Base-by-base conservation (phyloP, 371 early-diverging fungal genomes). In the Mortierella sp. region DNA sequence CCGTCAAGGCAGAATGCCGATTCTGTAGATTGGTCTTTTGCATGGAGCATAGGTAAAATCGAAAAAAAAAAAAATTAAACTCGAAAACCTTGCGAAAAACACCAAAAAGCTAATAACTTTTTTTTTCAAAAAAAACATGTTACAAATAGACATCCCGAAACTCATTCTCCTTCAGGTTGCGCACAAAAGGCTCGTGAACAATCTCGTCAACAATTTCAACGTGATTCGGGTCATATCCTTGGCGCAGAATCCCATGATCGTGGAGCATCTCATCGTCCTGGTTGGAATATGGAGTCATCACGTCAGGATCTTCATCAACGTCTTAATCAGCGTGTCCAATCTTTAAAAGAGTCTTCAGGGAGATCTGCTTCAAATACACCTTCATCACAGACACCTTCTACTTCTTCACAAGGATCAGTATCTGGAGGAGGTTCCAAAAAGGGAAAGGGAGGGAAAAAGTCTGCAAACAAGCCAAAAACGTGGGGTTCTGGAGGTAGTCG, bases 1-100 rank as follows among this genome's bases (percentile, higher is more conserved):
- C 72, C 15, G 78, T 77, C 49, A 77, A 77, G 22, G 78, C 78
- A 7, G 78, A 77, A 59, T 77, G 78, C 32, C 68, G 69, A n/a
- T 72, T 37, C 23, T 77, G 78, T 35, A 34, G 61, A 8, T 37
- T 49, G 8, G 45, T 68, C 35, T 77, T 66, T 62, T 77, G 78
- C 53, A 77, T 77, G 78, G 78, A 77, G 42, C 78, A 77, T 57
- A 51, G 78, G 78, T 72, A 72, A 59, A 22, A 32, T 13, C 7
- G 47, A 47, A 10, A 28, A 42, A 29, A 17, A 15, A 28, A 29
- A 23, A 6, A 17, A 45, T 4, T 32, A 47, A 15, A 47, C 15
- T 15, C 47, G 4, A 15, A 4, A 4, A 15, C 22, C 15, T 47
- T 22, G 7, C 47, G 15, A 7, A 15, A 7, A 57, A 12, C 35